Percentiles rank a stretch among this genome's conserved stretches.
These are phyloP conservation scores for Fusarium sulawesiense DNA, from an alignment of 2,329 filamentous ascomycete genomes.

Conservation along the genomic window DNA sequence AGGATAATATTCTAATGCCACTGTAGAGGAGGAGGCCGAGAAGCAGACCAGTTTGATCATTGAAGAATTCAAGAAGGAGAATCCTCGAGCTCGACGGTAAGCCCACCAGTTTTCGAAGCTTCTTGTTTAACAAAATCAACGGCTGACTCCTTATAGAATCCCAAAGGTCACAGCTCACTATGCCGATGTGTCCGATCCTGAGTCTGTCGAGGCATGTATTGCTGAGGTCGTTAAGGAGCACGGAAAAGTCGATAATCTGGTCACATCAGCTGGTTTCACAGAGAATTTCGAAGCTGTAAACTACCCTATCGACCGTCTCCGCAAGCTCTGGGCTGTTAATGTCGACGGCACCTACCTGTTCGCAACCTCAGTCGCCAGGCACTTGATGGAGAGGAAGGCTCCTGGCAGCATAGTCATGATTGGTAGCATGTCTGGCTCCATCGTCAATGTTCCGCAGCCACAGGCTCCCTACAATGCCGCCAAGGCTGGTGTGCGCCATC, in stretches of 20 bases:
- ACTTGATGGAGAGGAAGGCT: constrained; percentile 84
- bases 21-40: constrained; percentile 81
- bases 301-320: constrained; percentile 90
- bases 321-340: constrained; percentile 95
- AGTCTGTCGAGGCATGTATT: constrained; percentile 81
- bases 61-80: constrained; percentile 80
- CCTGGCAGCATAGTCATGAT: constrained; percentile 92
- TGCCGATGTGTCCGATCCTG: constrained; percentile 84
- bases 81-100: constrained; percentile 78
- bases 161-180: constrained; percentile 92
- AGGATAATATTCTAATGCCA: constrained; percentile 24
- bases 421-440: constrained; percentile 91
- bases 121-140: constrained; percentile 8
- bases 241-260: constrained; percentile 87
- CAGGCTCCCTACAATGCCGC: constrained; percentile 93
- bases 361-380: constrained; percentile 84
- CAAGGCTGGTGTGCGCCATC: constrained; percentile 90
- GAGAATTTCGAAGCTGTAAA: constrained; percentile 94
- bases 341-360: constrained; percentile 93
- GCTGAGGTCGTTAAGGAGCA: constrained; percentile 69
- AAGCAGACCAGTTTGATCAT: constrained; percentile 80
- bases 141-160: constrained; percentile 57
- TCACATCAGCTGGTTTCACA: constrained; percentile 96
- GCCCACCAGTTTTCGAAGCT: neutral
- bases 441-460: constrained; percentile 95